Conservation (phyloP, 345 rosid species). For the Hibiscus trionum region DNA sequence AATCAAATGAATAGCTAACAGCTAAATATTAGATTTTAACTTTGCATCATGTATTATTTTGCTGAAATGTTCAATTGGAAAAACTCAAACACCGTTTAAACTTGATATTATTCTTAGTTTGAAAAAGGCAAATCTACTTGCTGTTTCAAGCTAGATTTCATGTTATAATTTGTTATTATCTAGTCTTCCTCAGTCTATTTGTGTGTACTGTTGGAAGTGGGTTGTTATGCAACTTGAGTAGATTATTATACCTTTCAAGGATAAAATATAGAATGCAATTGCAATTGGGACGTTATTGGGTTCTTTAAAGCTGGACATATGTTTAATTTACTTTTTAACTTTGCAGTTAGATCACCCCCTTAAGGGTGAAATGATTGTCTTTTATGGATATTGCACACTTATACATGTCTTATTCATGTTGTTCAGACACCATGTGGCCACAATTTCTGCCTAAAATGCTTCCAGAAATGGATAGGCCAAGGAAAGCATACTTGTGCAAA, state of each 20-base stretch:
- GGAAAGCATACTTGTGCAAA: slow-evolving; percentile 46
- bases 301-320: not conserved
- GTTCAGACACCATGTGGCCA: slow-evolving; percentile 66
- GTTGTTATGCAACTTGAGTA: not conserved
- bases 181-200: not conserved
- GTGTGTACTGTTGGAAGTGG: not conserved
- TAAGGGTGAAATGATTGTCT: not conserved
- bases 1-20: not conserved
- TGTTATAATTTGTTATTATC: not conserved
- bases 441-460: slow-evolving; percentile 61
- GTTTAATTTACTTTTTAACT: slow-evolving; percentile 11
- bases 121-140: not conserved
- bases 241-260: not conserved
- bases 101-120: not conserved
- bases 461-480: slow-evolving; percentile 50
- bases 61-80: not conserved
- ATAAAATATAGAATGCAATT: not conserved
- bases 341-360: not conserved
- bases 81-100: not conserved
- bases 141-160: not conserved
- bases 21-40: not conserved
- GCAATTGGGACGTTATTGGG: not conserved
- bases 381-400: not conserved
- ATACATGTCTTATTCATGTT: slow-evolving; percentile 8
- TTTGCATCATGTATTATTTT: not conserved